Evolutionary conservation across 2,329 filamentous ascomycete genomes (phyloP), one percentile per base, ranked within the genome.

Genomic region (Cercospora sp.): DNA sequence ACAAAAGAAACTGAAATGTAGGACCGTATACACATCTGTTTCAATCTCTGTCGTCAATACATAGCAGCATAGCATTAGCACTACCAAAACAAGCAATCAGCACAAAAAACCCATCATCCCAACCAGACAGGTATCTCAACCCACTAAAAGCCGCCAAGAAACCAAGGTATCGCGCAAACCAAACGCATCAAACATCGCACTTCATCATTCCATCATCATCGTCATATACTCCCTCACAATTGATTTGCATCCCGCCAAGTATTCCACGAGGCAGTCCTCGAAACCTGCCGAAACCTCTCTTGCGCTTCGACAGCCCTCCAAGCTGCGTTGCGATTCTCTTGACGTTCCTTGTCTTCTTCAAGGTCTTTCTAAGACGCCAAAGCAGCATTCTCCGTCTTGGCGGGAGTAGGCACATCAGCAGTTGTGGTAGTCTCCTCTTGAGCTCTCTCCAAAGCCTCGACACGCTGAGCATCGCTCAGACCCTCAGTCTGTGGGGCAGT

Each of bases 391-490:
- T 68, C 67, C 6, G 69, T 70, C 65, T 66, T 68, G 63, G 69
- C 64, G 10, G 67, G 65, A 20, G 70, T 60, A 23, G 60, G 62
- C 3, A 42, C 28, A 30, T 55, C 42, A 18, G 64, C 63, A 68
- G 67, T 55, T 76, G 72, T 33, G 67, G 65, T 18, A 45, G 61
- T 36, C 48, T 67, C 13, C 65, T 73, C 69, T 39, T 73, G 72
- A 33, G 71, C 71, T 33, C 64, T 45, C 55, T 75, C 72, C 60
- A 73, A 59, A 1, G 70, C 70, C 60, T 74, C 72, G 16, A 71
- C 67, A 12, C 71, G 64, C 67, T 72, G 72, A 42, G 72, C 65
- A 48, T 72, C 67, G 23, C 69, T 66, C 62, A 63, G n/a, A 6
- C 57, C 48, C 12, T 65, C 58, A 42, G 63, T 62, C n/a, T 51